Conservation (phyloP, 2,329 filamentous ascomycete genomes). For the Daldinia eschscholtzii region DNA sequence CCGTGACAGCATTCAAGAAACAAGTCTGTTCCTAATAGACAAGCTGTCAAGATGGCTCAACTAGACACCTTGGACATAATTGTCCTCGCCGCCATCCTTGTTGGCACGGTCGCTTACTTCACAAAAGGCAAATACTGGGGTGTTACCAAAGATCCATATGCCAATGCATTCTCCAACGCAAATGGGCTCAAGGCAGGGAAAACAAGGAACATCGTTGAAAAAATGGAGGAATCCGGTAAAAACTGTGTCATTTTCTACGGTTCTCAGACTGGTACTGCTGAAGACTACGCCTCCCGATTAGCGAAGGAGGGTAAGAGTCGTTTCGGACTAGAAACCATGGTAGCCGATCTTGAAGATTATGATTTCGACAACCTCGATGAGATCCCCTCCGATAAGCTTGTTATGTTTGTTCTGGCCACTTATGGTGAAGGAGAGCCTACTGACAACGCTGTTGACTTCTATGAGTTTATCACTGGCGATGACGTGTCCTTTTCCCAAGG, state of each 20-base stretch:
- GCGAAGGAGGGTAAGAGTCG: slow-evolving; percentile 98
- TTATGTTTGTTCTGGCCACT: slow-evolving; percentile 95
- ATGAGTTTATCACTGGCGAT: slow-evolving; percentile 91
- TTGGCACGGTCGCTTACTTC: slow-evolving; percentile 94
- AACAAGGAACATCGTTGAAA: slow-evolving; percentile 92
- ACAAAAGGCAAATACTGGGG: slow-evolving; percentile 97
- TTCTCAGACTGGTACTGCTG: slow-evolving; percentile 97
- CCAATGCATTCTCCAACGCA: slow-evolving; percentile 76
- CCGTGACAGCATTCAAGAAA: slow-evolving; percentile 15
- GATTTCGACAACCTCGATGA: slow-evolving; percentile 94
- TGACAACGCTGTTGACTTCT: slow-evolving; percentile 98
- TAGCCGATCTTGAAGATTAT: slow-evolving; percentile 97
- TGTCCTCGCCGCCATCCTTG: slow-evolving; percentile 85
- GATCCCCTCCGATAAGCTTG: slow-evolving; percentile 89
- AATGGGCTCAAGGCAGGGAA: slow-evolving; percentile 81
- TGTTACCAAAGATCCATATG: slow-evolving; percentile 88
- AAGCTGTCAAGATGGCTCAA: slow-evolving; percentile 80
- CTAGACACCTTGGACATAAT: slow-evolving; percentile 95
- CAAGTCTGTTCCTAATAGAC: slow-evolving; percentile 15
- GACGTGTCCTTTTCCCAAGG: slow-evolving; percentile 84
- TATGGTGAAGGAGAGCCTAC: slow-evolving; percentile 99
- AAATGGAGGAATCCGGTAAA: slow-evolving; percentile 94
- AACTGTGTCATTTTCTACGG: slow-evolving; percentile 99
- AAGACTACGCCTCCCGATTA: slow-evolving; percentile 95
- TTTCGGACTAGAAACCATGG: slow-evolving; percentile 97